Conservation (phyloP, 2,329 filamentous ascomycete genomes). For the Trichoderma afroharzianum region DNA sequence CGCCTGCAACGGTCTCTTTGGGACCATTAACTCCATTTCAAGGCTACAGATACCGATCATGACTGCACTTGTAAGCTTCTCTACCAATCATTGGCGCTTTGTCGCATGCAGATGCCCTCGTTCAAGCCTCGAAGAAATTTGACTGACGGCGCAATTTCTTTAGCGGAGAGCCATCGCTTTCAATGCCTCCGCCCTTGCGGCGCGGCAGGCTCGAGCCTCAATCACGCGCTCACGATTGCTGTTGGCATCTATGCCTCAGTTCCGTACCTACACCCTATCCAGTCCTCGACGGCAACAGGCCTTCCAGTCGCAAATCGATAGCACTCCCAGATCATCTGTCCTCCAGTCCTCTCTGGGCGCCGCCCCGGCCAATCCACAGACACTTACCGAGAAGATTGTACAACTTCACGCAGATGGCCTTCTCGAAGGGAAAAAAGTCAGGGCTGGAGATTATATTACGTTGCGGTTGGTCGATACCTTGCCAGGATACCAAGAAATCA, state of each 20-base stretch:
- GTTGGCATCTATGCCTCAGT: not conserved
- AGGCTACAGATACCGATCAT: not conserved
- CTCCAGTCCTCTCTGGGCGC: constrained; percentile 50
- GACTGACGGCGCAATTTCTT: not conserved
- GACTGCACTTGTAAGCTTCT: not conserved
- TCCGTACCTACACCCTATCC: constrained; percentile 7
- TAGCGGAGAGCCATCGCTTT: not conserved
- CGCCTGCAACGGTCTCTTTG: not conserved
- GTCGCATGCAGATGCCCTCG: not conserved
- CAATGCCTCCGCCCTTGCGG: not conserved
- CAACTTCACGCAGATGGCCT: constrained; percentile 78
- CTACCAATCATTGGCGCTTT: not conserved
- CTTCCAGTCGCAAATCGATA: constrained; percentile 63
- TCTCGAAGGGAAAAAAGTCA: constrained; percentile 69
- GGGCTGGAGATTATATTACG: constrained; percentile 78
- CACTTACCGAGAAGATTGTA: constrained; percentile 88
- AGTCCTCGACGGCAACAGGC: constrained; percentile 43
- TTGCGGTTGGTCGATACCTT: not conserved
- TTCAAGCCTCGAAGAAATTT: not conserved
- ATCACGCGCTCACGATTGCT: not conserved
- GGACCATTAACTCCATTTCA: not conserved
- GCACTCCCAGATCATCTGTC: constrained; percentile 46
- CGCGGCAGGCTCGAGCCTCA: not conserved
- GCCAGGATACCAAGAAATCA: too few species aligned
- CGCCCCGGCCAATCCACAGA: constrained; percentile 55